Percentiles rank a stretch among this genome's conserved stretches.
phyloP scores from a whole-genome alignment of 1,139 yeast genomes.

The Suhomyces wounanorum region DNA sequence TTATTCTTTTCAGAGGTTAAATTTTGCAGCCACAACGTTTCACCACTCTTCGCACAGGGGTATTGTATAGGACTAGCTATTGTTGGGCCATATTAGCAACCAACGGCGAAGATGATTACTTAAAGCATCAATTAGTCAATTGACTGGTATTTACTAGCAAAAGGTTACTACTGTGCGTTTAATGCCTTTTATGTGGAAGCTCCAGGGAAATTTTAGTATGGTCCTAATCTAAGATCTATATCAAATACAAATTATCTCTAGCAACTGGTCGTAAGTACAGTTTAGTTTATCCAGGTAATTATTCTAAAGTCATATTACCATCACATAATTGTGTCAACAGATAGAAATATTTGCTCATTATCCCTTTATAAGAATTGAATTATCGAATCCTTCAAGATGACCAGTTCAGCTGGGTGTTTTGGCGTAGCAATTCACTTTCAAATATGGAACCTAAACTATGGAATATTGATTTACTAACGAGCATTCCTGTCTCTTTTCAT shows the following conservation, averaged over 20 bases:
- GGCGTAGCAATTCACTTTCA: neutral
- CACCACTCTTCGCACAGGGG: neutral
- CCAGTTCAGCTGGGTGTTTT: too few relatives aligned
- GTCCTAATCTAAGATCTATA: neutral
- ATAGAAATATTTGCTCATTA: too few relatives aligned
- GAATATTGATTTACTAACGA: slow-evolving; percentile 28
- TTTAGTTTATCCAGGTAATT: too few relatives aligned
- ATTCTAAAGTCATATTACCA: too few relatives aligned
- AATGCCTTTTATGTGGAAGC: too few relatives aligned
- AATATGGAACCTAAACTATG: slow-evolving; percentile 11
- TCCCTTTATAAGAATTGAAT: too few relatives aligned
- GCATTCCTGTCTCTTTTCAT: slow-evolving; percentile 35
- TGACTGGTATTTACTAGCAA: neutral
- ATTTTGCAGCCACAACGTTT: neutral
- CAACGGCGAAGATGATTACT: neutral
- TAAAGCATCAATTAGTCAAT: neutral
- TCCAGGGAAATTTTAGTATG: too few relatives aligned
- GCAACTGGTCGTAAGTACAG: neutral
- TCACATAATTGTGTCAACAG: too few relatives aligned
- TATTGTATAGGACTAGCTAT: neutral
- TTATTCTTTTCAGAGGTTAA: neutral
- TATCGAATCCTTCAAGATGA: too few relatives aligned
- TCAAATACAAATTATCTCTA: neutral
- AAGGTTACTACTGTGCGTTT: too few relatives aligned
- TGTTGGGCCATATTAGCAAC: neutral